phyloP scores from a whole-genome alignment of 164 flowering plant species.

The Berberis vulgaris region DNA sequence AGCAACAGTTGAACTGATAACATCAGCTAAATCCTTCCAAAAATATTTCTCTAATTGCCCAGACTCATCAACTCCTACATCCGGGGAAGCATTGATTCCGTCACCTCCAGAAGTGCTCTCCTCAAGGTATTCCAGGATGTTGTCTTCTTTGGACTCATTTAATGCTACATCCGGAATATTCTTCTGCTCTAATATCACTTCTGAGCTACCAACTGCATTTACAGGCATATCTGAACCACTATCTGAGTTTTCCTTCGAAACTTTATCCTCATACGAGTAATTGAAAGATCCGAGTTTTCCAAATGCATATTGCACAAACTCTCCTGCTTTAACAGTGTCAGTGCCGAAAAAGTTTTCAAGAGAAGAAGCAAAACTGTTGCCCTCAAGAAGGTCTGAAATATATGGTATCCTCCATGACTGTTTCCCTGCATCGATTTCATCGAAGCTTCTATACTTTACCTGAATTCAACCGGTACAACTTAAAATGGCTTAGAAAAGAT shows the following conservation, averaged over 20 bases:
- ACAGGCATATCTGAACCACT: slow-evolving; percentile 5
- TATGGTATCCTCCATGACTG: slow-evolving; percentile 65
- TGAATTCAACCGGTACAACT: slow-evolving; percentile 25
- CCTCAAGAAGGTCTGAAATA: slow-evolving; percentile 58
- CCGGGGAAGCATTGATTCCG: slow-evolving; percentile 9
- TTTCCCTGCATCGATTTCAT: slow-evolving; percentile 62
- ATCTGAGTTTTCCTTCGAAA: slow-evolving; percentile 6
- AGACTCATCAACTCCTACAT: slow-evolving; percentile 20
- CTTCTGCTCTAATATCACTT: slow-evolving; percentile 6
- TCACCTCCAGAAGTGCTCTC: slow-evolving; percentile 9
- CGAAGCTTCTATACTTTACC: slow-evolving; percentile 74
- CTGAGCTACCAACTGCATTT: slow-evolving; percentile 7
- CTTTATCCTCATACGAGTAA: slow-evolving; percentile 24
- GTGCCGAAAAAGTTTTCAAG: slow-evolving; percentile 55
- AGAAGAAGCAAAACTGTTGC: slow-evolving; percentile 49
- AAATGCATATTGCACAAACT: slow-evolving; percentile 88
- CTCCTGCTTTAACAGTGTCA: slow-evolving; percentile 69
- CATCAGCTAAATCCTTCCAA: slow-evolving; percentile 61
- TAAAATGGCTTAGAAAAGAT: neutral
- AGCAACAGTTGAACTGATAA: slow-evolving; percentile 48
- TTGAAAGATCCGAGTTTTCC: slow-evolving; percentile 61
- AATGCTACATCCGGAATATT: neutral
- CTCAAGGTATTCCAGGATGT: slow-evolving; percentile 1
- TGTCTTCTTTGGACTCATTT: slow-evolving; percentile 10
- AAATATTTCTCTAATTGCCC: slow-evolving; percentile 38